Percentiles rank a stretch among this genome's conserved stretches.
Evolutionary conservation across 1,284 basidiomycete genomes (phyloP).

Genomic region (Moesziomyces antarcticus): DNA sequence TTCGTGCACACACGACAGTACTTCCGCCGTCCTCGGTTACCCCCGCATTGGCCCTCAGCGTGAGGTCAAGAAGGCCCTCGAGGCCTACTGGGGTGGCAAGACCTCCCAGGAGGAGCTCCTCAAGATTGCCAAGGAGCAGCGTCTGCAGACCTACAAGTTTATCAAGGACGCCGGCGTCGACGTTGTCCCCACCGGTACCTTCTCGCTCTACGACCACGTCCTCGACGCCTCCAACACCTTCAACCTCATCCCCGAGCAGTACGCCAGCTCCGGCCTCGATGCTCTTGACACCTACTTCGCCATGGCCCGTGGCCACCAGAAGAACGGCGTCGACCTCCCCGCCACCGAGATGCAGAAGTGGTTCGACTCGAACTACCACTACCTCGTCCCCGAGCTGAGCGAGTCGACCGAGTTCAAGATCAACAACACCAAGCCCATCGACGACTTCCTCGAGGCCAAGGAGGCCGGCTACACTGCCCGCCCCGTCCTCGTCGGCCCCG

Average conservation of each 20-base stretch:
- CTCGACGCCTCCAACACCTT: slow-evolving; percentile 97
- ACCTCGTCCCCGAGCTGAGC: slow-evolving; percentile 96
- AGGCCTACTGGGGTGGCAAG: slow-evolving; percentile 92
- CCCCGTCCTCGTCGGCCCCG: slow-evolving; percentile 93
- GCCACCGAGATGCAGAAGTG: slow-evolving; percentile 99
- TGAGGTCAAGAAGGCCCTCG: slow-evolving; percentile 93
- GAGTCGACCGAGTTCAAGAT: slow-evolving; percentile 93
- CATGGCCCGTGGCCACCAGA: slow-evolving; percentile 98
- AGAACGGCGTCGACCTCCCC: slow-evolving; percentile 89
- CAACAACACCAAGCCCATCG: slow-evolving; percentile 88
- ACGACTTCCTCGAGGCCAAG: slow-evolving; percentile 96
- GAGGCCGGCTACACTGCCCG: slow-evolving; percentile 88
- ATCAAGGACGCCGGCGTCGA: slow-evolving; percentile 91
- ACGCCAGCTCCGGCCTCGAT: slow-evolving; percentile 86
- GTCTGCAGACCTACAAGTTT: slow-evolving; percentile 88
- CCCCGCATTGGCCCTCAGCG: slow-evolving; percentile 96
- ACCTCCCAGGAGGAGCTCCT: slow-evolving; percentile 87
- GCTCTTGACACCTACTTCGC: slow-evolving; percentile 89
- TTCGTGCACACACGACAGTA: slow-evolving; percentile 15
- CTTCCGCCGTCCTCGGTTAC: slow-evolving; percentile 79
- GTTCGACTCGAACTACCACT: slow-evolving; percentile 99
- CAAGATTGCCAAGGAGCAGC: slow-evolving; percentile 87
- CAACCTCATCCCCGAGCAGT: slow-evolving; percentile 96
- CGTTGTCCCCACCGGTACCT: slow-evolving; percentile 93
- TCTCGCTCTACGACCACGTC: slow-evolving; percentile 98